These are phyloP conservation scores for Amanita rimosa DNA, from an alignment of 768 basidiomycete genomes.

Conservation along the genomic window DNA sequence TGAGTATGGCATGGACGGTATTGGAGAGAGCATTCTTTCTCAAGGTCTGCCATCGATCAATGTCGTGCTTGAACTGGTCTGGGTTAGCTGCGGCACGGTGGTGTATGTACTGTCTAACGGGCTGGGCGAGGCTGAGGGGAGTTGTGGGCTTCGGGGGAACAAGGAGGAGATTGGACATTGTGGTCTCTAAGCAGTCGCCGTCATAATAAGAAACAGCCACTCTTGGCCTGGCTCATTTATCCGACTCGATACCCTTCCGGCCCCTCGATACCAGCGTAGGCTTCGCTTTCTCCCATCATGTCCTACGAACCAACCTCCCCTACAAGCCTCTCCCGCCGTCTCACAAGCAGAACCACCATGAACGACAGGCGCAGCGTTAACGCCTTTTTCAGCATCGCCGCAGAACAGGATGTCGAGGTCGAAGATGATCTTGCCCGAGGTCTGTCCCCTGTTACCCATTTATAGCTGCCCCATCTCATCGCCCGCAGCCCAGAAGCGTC, in stretches of 20 bases:
- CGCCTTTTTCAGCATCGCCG: slow-evolving; percentile 93
- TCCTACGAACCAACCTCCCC: slow-evolving; percentile 57
- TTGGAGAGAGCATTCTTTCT: slow-evolving; percentile 44
- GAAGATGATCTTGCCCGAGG: slow-evolving; percentile 95
- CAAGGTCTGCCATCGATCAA: slow-evolving; percentile 56
- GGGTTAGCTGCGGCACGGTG: slow-evolving; percentile 64
- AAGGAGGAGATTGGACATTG: slow-evolving; percentile 69
- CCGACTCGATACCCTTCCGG: slow-evolving; percentile 10
- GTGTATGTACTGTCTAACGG: slow-evolving; percentile 58
- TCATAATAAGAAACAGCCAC: neutral
- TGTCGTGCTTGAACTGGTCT: slow-evolving; percentile 74
- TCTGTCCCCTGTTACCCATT: slow-evolving; percentile 16
- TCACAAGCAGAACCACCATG: slow-evolving; percentile 79
- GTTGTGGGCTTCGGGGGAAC: slow-evolving; percentile 70
- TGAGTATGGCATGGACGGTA: slow-evolving; percentile 44
- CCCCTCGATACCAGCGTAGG: slow-evolving; percentile 26
- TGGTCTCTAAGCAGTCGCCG: neutral
- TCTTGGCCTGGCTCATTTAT: neutral
- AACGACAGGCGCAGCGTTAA: slow-evolving; percentile 89
- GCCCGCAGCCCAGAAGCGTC: slow-evolving; percentile 81
- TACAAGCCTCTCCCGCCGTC: slow-evolving; percentile 52
- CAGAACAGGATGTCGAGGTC: slow-evolving; percentile 96
- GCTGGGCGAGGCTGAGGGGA: slow-evolving; percentile 37
- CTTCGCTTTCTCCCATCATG: slow-evolving; percentile 34
- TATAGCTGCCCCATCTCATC: slow-evolving; percentile 5